Percentiles rank a stretch among this genome's conserved stretches.
Conservation (phyloP, 352 stramenopile species). For the Phytopythium kandeliae region DNA sequence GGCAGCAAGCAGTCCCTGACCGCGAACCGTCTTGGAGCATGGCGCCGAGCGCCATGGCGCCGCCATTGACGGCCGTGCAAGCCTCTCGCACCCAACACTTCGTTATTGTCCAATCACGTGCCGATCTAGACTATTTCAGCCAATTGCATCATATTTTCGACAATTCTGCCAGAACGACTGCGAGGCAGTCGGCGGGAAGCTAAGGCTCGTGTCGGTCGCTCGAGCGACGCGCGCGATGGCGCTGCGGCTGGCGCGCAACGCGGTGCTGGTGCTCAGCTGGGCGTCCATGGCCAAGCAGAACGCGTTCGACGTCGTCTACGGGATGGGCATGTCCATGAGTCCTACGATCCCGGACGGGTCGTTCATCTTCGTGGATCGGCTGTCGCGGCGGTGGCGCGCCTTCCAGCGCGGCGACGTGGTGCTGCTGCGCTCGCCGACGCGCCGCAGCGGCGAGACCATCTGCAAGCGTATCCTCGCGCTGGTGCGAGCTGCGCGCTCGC, state of each 20-base stretch:
- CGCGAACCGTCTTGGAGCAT: too few relatives aligned
- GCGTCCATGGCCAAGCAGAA: constrained; percentile 59
- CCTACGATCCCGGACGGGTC: constrained; percentile 77
- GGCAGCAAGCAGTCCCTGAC: too few relatives aligned
- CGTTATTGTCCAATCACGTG: constrained; percentile 4
- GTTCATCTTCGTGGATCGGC: constrained; percentile 74
- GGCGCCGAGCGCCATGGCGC: too few relatives aligned
- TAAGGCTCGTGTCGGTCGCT: too few relatives aligned
- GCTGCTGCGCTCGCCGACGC: constrained; percentile 73
- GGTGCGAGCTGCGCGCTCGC: constrained; percentile 21
- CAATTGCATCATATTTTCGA: constrained; percentile 1
- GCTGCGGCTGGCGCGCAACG: constrained; percentile 28
- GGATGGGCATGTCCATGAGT: constrained; percentile 81
- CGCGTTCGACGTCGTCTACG: constrained; percentile 76
- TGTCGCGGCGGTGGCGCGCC: constrained; percentile 59
- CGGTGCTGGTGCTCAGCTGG: constrained; percentile 56
- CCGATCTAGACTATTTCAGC: background rate
- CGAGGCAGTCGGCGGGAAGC: too few relatives aligned
- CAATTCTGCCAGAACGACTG: background rate
- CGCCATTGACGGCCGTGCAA: background rate
- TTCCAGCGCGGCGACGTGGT: constrained; percentile 80
- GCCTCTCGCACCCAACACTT: background rate
- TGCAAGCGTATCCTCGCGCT: constrained; percentile 86
- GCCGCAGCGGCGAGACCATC: constrained; percentile 62
- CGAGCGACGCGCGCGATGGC: constrained; percentile 4